A percentile compares a stretch with the other conserved stretches of the same genome.
phyloP scores from a whole-genome alignment of 768 basidiomycete genomes.

The Daedaleopsis nitida region DNA sequence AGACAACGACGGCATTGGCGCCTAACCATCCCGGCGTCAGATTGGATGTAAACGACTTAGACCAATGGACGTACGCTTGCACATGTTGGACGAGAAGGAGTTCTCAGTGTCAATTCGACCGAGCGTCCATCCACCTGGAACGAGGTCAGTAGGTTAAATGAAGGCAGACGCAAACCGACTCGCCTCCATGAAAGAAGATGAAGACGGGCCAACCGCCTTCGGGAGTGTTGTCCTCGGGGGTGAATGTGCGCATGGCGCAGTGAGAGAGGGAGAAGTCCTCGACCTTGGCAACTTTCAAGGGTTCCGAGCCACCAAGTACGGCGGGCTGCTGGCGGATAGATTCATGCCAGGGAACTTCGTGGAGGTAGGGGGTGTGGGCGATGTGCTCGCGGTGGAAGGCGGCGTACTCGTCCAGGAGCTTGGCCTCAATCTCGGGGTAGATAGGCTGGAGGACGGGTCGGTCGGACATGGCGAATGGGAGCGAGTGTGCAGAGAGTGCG shows the following conservation, averaged over 20 bases:
- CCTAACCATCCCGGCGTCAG: constrained; percentile 35
- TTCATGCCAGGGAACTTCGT: constrained; percentile 65
- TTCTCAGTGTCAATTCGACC: constrained; percentile 63
- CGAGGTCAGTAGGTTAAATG: not conserved
- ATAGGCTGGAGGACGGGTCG: constrained; percentile 47
- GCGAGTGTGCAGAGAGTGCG: not conserved
- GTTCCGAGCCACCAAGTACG: constrained; percentile 58
- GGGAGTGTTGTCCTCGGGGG: constrained; percentile 55
- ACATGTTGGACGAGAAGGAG: constrained; percentile 64
- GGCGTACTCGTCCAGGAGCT: constrained; percentile 68
- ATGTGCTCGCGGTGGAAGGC: constrained; percentile 58
- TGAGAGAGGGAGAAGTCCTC: constrained; percentile 55
- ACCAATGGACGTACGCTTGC: constrained; percentile 43
- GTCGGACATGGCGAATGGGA: constrained; percentile 11
- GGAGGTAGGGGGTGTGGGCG: constrained; percentile 47
- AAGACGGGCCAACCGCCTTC: constrained; percentile 68
- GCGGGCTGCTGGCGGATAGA: constrained; percentile 51
- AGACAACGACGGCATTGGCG: constrained; percentile 61
- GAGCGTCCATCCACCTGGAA: constrained; percentile 73
- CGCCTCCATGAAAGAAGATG: constrained; percentile 68
- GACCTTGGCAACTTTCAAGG: constrained; percentile 56
- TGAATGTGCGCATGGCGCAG: constrained; percentile 63
- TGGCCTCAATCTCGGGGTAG: constrained; percentile 58
- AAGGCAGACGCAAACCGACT: not conserved
- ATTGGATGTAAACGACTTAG: not conserved